These are phyloP conservation scores for Claviceps fusiformis DNA, from an alignment of 2,329 filamentous ascomycete species.

Conservation along the genomic window DNA sequence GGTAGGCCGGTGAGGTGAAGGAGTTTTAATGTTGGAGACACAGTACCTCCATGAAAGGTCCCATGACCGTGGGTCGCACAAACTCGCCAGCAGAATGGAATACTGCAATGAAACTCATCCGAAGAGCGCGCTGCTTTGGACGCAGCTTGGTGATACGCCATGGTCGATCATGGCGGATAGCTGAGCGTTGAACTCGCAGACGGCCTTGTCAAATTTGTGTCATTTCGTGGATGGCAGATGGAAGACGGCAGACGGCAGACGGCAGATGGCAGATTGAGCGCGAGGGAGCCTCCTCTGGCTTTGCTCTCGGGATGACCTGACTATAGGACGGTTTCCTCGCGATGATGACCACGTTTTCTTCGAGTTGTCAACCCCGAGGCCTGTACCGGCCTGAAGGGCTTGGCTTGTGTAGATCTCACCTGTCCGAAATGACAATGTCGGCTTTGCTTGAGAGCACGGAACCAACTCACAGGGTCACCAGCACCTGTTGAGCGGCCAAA, in stretches of 20 bases:
- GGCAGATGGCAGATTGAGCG: not conserved
- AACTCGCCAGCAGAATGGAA: not conserved
- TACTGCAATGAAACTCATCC: not conserved
- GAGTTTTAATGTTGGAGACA: not conserved
- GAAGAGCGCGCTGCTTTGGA: not conserved
- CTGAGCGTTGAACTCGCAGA: not conserved
- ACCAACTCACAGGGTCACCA: constrained; percentile 43
- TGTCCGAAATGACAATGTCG: constrained; percentile 5
- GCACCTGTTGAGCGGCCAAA: constrained; percentile 44
- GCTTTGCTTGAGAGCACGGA: constrained; percentile 36
- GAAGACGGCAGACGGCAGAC: not conserved
- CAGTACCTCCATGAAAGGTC: not conserved
- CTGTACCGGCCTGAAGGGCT: not conserved
- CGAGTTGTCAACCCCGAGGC: not conserved
- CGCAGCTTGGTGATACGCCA: not conserved
- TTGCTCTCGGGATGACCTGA: no score
- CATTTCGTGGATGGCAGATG: not conserved
- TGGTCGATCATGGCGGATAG: not conserved
- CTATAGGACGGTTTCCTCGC: not conserved
- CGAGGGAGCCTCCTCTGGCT: no score
- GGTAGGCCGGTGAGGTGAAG: not conserved
- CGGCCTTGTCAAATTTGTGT: not conserved
- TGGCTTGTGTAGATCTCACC: not conserved
- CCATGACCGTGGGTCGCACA: not conserved
- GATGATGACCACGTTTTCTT: not conserved